Evolutionary conservation across 1,284 basidiomycete species (phyloP), one percentile per base, ranked within the genome.

Genomic region (Pisolithus thermaeus): DNA sequence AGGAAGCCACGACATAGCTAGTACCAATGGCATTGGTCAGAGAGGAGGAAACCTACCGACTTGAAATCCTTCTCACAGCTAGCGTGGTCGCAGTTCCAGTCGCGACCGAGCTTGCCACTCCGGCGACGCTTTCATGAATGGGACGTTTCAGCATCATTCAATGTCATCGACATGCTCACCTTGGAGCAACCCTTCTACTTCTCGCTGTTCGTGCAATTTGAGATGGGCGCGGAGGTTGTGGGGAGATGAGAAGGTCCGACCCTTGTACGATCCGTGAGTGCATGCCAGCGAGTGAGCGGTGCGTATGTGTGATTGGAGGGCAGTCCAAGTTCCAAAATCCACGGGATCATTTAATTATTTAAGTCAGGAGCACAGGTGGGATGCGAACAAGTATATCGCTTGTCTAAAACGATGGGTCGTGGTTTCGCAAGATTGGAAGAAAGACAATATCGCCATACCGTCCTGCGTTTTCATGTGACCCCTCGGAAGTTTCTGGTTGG

Each of bases 51-150:
- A 72, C 80, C 58, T 58, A 89, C 89, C 20, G 91, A 91, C 78
- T 92, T 92, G 72, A 95, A n/a, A 96, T 20, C 82, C 66, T 90
- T 92, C 1, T 62, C 74, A 65, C 94, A 97, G 0, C 73, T 82
- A 1, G 74, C 73, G 3, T 80, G 70, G 16, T 81, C 76, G 61
- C 94, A 97, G 49, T 72, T 73, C 81, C 83, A 92, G 56, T 92
- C 86, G 51, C 91, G 76, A 1, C 90, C 90, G 2, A 87, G 67
- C 58, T 86, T 84, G 12, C 81, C 82, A 3, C 89, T n/a, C 81
- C 18, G 75, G 25, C 82, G 71, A 64, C 80, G 87, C 60, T 76
- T 79, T 41, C 70, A 73, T 2, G 68, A 72, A 35, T 67, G 70
- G 37, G 72, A 67, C 41, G 69, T 71, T 27, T 64, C 62, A 11